A percentile compares a stretch with the other conserved stretches of the same genome.
Evolutionary conservation across 176 grass and related monocot species (phyloP).

Genomic region (Puya raimondii): DNA sequence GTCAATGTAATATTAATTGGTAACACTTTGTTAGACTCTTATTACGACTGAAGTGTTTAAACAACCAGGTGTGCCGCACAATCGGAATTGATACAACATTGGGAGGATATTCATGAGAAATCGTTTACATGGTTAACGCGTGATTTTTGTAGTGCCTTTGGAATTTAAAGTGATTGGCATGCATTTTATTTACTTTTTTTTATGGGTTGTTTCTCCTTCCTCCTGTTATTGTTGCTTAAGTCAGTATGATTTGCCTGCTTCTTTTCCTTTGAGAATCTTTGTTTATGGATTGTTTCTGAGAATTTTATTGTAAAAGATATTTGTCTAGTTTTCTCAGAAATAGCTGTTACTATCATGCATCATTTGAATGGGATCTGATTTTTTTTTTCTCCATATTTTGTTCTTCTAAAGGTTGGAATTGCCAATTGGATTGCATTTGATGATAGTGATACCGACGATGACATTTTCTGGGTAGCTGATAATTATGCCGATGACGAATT

Average conservation of each 20-base stretch:
- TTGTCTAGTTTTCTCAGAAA: background rate
- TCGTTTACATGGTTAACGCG: background rate
- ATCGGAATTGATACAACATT: too few relatives aligned
- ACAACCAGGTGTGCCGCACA: too few relatives aligned
- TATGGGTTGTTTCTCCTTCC: too few relatives aligned
- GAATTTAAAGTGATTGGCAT: too few relatives aligned
- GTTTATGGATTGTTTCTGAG: background rate
- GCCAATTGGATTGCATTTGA: conserved; percentile 7
- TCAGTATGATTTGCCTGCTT: too few relatives aligned
- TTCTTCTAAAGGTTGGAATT: conserved; percentile 17
- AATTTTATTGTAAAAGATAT: background rate
- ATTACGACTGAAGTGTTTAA: too few relatives aligned
- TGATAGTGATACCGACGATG: conserved; percentile 24
- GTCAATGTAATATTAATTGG: too few relatives aligned
- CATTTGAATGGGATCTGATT: background rate
- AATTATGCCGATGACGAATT: background rate
- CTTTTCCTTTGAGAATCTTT: too few relatives aligned
- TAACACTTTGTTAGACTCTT: too few relatives aligned
- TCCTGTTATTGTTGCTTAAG: too few relatives aligned
- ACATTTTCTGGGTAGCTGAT: background rate
- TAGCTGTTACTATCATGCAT: background rate
- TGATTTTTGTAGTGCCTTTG: background rate
- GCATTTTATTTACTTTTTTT: too few relatives aligned
- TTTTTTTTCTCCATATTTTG: background rate
- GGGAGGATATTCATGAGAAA: too few relatives aligned